Base-by-base conservation (phyloP, 2,329 filamentous ascomycete species). In the Bisporella sp. region DNA sequence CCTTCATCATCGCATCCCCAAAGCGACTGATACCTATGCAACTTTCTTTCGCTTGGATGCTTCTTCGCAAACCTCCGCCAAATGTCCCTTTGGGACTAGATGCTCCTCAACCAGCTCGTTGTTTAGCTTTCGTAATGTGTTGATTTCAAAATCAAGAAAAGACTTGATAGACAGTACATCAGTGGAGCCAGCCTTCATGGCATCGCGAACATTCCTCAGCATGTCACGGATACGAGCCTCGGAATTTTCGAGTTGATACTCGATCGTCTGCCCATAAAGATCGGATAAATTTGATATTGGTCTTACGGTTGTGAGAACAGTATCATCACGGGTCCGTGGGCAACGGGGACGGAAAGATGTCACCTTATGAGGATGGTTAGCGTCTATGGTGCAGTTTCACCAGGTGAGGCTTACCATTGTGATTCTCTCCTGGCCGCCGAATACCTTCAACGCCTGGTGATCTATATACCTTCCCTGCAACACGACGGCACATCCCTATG, bases 381-480 rank as follows among this genome's bases (percentile, higher is more conserved):
- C 21, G 3, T 21, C 21, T 21, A 21, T 21, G 21, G 21, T 21
- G 21, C 21, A 21, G 21, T 21, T 21, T 21, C 3, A 21, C 21
- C 21, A 21, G 21, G 21, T 21, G 21, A 3, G 21, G 21, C 21
- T 21, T 21, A 21, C 70, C 62, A 73, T 71, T 2, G 71, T 73
- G 54, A 75, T 68, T 31, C 73, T 67, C 57, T 75, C 73, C 7
- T 66, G 64, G 11, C 66, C 68, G 32, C 71, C 70, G 6, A 64
- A 65, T 1, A 70, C 71, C 21, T 61, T 60, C 8, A 70, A 56
- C 3, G 73, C 73, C 47, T 71, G 68, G 53, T 75, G 73, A 30
- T 66, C 65, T 51, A 75, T 72, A 48, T 73, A 73, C 45, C 70
- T 63, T 8, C 72, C 72, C 56, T 75, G 73, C 12, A 74, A 63